Evolutionary conservation across 1,284 basidiomycete species (phyloP).

Genomic region (Malassezia psittaci): DNA sequence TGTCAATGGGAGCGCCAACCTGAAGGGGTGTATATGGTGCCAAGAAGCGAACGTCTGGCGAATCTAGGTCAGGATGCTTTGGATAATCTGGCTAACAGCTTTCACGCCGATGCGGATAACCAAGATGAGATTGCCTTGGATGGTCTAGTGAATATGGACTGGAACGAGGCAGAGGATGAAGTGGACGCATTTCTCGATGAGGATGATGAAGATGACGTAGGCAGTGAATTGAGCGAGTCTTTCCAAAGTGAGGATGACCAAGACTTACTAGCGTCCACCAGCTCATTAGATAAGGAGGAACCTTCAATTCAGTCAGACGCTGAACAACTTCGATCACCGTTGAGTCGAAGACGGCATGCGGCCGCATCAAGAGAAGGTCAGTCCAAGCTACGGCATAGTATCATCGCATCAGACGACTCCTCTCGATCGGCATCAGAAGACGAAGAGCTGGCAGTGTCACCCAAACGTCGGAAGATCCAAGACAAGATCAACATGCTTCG

Average conservation of each 20-base stretch:
- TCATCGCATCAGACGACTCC: constrained; percentile 8
- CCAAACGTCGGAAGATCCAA: constrained; percentile 4
- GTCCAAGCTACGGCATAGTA: constrained; percentile 20
- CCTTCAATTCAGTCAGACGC: constrained; percentile 6
- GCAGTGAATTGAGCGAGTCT: constrained; percentile 19
- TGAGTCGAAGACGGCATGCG: constrained; percentile 20
- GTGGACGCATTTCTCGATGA: constrained; percentile 65
- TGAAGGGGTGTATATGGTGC: constrained; percentile 58
- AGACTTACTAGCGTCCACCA: not conserved
- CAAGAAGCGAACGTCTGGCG: constrained; percentile 5
- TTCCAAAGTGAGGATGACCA: constrained; percentile 5
- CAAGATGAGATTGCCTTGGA: not conserved
- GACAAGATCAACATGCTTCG: not conserved
- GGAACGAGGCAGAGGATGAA: constrained; percentile 71
- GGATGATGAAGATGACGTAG: constrained; percentile 22
- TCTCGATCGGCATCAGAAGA: not conserved
- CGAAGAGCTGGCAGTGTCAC: not conserved
- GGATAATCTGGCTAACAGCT: not conserved
- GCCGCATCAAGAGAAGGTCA: constrained; percentile 19
- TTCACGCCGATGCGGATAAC: not conserved
- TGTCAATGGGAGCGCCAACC: constrained; percentile 67
- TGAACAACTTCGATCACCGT: constrained; percentile 13
- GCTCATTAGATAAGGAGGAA: not conserved
- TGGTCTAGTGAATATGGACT: constrained; percentile 48
- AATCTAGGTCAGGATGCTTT: not conserved